Base-by-base conservation (phyloP, 1,139 yeast species). In the Kodamaea derodonti region DNA sequence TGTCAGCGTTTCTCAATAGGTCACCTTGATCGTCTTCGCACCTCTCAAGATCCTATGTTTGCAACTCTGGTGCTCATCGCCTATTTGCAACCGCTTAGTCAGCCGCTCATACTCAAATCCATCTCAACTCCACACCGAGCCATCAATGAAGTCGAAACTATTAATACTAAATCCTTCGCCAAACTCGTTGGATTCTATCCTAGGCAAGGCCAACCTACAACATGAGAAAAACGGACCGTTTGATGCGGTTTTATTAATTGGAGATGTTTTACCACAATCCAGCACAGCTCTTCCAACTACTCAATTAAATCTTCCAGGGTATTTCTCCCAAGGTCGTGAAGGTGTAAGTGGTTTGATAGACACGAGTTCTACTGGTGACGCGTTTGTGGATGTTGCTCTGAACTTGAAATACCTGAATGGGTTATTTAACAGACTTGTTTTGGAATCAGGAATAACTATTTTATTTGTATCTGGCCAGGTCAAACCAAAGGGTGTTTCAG, bases 171-270 rank as follows among this genome's bases (percentile, higher is more conserved):
- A 78, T 49, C 78, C 83, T 1, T 49, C 62, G 2, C 60, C 68
- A 1, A 50, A 51, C 1, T 56, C 61, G 20, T 39, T 75, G 4
- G 65, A 62, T 1, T 62, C 61, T 30, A 69, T 77, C 0, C 47
- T 78, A 7, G 58, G 51, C 10, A 78, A 78, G 38, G 67, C 79
- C 3, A 74, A 75, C 46, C 35, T 60, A 1, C 69, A 80, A 36
- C 62, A 79, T 46, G 40, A 52, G 14, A 80, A 75, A 45, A 78
- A 77, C 33, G 87, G 87, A 0, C 86, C 86, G 0, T 82, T 82
- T 50, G 82, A 72, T 33, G 64, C 72, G 4, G 70, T 75, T 1
- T 30, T 81, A 6, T 49, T 80, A 7, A 44, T 80, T 9, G 84
- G 86, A 2, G 72, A 72, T 41, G 59, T 65, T 3, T 35, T 64